Percentiles rank a stretch among this genome's conserved stretches.
Conservation (phyloP, 495 filamentous ascomycete genomes). For the Zalerion maritima region DNA sequence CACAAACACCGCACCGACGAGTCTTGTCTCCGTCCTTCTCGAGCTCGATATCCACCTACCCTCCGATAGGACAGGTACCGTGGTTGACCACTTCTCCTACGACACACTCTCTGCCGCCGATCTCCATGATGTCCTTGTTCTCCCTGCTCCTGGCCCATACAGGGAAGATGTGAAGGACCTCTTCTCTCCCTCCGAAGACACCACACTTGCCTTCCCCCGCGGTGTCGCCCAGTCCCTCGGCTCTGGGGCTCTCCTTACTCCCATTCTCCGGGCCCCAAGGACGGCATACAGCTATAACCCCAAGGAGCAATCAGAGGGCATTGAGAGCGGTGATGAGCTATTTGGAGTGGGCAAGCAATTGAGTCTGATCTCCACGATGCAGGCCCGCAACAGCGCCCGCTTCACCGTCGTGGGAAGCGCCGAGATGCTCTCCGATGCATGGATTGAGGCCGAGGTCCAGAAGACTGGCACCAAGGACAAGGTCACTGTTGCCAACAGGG, state of each 20-base stretch:
- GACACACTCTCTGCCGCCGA: conserved; percentile 61
- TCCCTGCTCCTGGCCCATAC: conserved; percentile 46
- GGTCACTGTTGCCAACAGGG: conserved; percentile 56
- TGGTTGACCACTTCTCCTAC: conserved; percentile 93
- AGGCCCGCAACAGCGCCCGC: conserved; percentile 85
- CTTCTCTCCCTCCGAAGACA: conserved; percentile 42
- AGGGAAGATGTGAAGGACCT: conserved; percentile 61
- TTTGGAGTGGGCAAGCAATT: conserved; percentile 75
- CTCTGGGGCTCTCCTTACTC: conserved; percentile 56
- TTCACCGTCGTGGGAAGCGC: conserved; percentile 75
- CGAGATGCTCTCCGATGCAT: conserved; percentile 76
- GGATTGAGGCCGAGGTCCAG: conserved; percentile 76
- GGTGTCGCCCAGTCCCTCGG: conserved; percentile 72
- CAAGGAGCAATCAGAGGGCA: conserved; percentile 60
- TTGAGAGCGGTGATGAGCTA: conserved; percentile 52
- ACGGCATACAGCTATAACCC: conserved; percentile 92
- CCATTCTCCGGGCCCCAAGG: conserved; percentile 63
- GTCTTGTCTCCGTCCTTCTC: conserved; percentile 69
- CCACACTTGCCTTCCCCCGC: conserved; percentile 61
- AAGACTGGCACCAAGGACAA: conserved; percentile 37
- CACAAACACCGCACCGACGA: conserved; percentile 54
- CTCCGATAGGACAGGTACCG: conserved; percentile 61
- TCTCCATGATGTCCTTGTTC: conserved; percentile 75
- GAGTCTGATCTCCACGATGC: conserved; percentile 64
- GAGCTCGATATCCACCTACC: conserved; percentile 87